Evolutionary conservation across 2,329 filamentous ascomycete species (phyloP).

Genomic region (Rutstroemia sp.): DNA sequence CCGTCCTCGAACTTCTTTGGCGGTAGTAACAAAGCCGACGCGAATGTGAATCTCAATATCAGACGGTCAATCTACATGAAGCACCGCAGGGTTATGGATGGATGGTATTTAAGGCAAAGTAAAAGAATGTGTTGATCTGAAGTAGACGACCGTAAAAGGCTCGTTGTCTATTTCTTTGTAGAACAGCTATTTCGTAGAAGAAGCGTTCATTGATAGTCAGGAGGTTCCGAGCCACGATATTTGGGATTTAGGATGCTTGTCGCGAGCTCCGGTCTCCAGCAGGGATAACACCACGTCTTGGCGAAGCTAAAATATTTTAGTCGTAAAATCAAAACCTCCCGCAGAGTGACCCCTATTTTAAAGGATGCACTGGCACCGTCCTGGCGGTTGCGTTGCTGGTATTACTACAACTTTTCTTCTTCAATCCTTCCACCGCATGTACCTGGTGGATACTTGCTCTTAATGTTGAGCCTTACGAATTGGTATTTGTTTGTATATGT

Average conservation of each 20-base stretch:
- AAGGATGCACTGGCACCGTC: neutral
- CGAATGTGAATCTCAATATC: conserved; percentile 7
- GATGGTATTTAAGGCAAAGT: conserved; percentile 1
- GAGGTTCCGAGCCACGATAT: conserved; percentile 9
- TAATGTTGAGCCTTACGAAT: neutral
- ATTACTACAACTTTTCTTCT: no score
- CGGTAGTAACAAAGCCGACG: conserved; percentile 14
- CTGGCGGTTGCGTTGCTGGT: neutral
- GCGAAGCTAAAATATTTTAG: conserved; percentile 9
- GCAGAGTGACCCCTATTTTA: conserved; percentile 6
- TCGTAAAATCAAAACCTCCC: neutral
- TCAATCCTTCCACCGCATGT: no score
- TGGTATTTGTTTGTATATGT: no score
- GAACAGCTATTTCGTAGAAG: conserved; percentile 2
- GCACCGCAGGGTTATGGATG: conserved; percentile 5
- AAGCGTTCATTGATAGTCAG: conserved; percentile 7
- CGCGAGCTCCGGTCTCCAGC: conserved; percentile 5
- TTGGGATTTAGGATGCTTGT: conserved; percentile 9
- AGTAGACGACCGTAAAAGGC: conserved; percentile 10
- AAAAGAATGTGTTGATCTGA: conserved; percentile 4
- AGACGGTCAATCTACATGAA: conserved; percentile 23
- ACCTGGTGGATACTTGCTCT: neutral
- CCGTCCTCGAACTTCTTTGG: conserved; percentile 18
- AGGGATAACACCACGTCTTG: conserved; percentile 5
- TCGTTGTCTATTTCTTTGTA: conserved; percentile 6